Evolutionary conservation across 768 basidiomycete species (phyloP), one percentile per base, ranked within the genome.

Genomic region (Hericium coralloides): DNA sequence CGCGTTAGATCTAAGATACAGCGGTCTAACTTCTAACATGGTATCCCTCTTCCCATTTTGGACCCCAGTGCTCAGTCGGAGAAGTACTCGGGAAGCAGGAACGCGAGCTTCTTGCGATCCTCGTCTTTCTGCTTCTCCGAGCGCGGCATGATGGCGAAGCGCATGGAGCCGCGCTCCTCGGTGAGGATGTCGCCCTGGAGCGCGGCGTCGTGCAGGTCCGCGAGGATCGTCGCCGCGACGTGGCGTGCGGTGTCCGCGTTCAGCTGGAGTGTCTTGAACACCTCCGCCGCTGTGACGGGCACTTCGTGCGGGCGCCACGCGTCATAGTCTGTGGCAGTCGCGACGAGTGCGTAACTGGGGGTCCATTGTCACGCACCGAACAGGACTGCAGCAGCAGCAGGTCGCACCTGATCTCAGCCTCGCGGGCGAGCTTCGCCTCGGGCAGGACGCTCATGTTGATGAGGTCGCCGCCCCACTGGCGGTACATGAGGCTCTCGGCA

Each of bases 391-490:
- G 56, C 41, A 15, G 31, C 20, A 2, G 17, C 12, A 7, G 14
- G 26, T 70, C 80, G 53, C 58, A 94, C 93, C 87, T 87, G 12
- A 99, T 70, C 72, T 99, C 95, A 2, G 93, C 94, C 74, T 99
- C 95, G 14, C 95, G 76, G 3, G 95, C 95, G 43, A 98, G 78
- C 75, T 98, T 98, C n/a, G 95, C 85, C 73, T 99, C 95, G 2
- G 97, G 97, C 25, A 98, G 74, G 41, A 90, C 90, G 58, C 90
- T 95, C 95, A 99, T 99, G 70, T 98, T 95, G 73, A 95, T 95
- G 67, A 95, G 73, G 69, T 95, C 92, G 6, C 84, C 91, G 9
- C 95, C 95, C 89, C 91, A 95, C 49, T 79, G 77, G 20, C 93
- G 79, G 70, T 98, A 97, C 94, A 97, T 93, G 65, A 80, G 65